phyloP scores from a whole-genome alignment of 306 rosid species.

The Fragaria ananassa region DNA sequence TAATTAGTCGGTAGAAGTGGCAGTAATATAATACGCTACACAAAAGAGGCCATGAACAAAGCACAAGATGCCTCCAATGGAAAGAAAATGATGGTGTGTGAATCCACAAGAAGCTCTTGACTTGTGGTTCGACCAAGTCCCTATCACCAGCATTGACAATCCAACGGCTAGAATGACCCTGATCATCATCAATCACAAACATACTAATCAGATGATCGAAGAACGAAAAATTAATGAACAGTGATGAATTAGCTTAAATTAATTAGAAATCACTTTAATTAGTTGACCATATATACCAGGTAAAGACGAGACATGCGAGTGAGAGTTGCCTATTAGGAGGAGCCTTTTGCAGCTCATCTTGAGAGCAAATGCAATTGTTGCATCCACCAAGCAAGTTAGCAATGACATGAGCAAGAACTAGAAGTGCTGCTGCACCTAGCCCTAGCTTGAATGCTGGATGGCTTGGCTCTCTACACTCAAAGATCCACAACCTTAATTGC shows the following conservation, averaged over 20 bases:
- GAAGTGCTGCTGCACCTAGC: constrained; percentile 61
- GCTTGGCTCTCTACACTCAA: constrained; percentile 93
- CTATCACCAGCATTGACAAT: constrained; percentile 83
- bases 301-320: constrained; percentile 62
- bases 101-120: constrained; percentile 78
- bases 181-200: constrained; percentile 17
- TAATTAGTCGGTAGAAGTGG: constrained; percentile 45
- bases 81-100: constrained; percentile 86
- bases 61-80: constrained; percentile 90
- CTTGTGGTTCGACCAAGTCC: constrained; percentile 74
- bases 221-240: background rate
- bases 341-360: constrained; percentile 71
- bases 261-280: background rate
- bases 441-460: constrained; percentile 78
- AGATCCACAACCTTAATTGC: constrained; percentile 80
- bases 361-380: constrained; percentile 69
- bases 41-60: constrained; percentile 76
- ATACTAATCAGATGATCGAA: background rate
- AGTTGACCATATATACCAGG: constrained; percentile 47
- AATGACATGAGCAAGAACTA: constrained; percentile 65
- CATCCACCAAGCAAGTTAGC: constrained; percentile 84
- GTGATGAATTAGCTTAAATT: background rate
- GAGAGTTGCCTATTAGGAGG: constrained; percentile 69
- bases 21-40: constrained; percentile 71
- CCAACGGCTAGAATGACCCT: constrained; percentile 77